phyloP scores from a whole-genome alignment of 1,139 yeast genomes.

The Starmera stellimalicola region DNA sequence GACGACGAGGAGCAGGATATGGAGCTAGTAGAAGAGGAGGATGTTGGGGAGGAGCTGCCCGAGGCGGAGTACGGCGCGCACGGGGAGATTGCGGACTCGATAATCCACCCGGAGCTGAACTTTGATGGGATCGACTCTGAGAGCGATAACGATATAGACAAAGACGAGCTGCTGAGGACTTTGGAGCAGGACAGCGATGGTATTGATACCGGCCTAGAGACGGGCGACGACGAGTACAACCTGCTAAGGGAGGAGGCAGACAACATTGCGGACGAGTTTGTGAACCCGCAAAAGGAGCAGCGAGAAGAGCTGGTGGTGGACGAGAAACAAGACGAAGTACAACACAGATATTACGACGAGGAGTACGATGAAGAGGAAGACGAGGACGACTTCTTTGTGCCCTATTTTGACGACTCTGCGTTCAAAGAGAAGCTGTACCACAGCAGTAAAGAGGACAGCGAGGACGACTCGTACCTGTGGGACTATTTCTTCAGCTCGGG shows the following conservation, averaged over 20 bases:
- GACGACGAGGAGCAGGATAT: constrained; percentile 47
- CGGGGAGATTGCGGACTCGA: constrained; percentile 4
- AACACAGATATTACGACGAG: constrained; percentile 3
- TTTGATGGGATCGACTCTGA: constrained; percentile 20
- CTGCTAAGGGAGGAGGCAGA: constrained; percentile 37
- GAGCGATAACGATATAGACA: constrained; percentile 65
- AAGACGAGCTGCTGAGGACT: constrained; percentile 60
- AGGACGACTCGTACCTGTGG: constrained; percentile 36
- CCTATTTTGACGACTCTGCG: constrained; percentile 28
- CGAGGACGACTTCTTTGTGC: constrained; percentile 22
- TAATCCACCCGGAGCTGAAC: constrained; percentile 12
- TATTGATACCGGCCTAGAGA: constrained; percentile 36
- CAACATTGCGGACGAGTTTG: constrained; percentile 30
- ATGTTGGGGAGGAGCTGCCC: constrained; percentile 57
- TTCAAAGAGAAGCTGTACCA: constrained; percentile 16
- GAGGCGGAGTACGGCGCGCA: too few species aligned
- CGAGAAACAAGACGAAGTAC: constrained; percentile 7
- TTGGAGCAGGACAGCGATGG: constrained; percentile 48
- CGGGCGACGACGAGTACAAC: constrained; percentile 48
- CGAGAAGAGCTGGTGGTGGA: constrained; percentile 19
- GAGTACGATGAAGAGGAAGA: constrained; percentile 22
- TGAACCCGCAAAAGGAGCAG: constrained; percentile 22
- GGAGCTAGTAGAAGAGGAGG: too few species aligned
- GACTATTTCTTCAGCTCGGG: constrained; percentile 37
- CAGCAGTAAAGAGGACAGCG: constrained; percentile 12